Percentiles rank a stretch among this genome's conserved stretches.
Evolutionary conservation across 139 green algal genomes (phyloP).

Genomic region (Limnomonas spitsbergensis): DNA sequence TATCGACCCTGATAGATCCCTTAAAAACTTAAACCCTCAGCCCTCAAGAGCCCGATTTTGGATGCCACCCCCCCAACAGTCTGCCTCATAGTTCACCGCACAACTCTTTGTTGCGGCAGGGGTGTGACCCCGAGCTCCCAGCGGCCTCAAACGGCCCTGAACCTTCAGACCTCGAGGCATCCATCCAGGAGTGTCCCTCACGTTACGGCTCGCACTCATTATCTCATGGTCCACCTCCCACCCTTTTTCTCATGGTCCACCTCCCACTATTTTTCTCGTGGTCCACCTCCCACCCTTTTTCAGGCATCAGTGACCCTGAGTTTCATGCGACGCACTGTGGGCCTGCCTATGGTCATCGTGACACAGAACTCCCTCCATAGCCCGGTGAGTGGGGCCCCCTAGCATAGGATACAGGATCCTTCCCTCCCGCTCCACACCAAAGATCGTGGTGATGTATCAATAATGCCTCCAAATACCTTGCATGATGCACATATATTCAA

Average conservation of each 20-base stretch:
- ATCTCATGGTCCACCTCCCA: neutral
- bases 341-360: neutral
- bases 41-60: no score
- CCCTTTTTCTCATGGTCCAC: neutral
- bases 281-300: neutral
- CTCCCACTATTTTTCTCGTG: neutral
- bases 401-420: neutral
- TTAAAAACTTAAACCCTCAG: no score
- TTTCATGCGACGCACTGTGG: neutral
- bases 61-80: no score
- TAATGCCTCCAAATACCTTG: neutral
- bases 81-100: no score
- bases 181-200: neutral
- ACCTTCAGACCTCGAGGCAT: neutral
- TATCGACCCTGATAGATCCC: no score
- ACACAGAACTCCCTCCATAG: slow-evolving; percentile 5
- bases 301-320: slow-evolving; percentile 2
- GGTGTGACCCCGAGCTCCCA: no score
- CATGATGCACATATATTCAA: neutral
- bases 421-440: neutral
- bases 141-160: no score
- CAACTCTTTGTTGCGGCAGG: no score
- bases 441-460: no score
- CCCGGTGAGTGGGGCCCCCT: neutral
- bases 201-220: neutral